Conservation (phyloP, 208 protist genomes). For the Acanthamoeba castellanii region DNA sequence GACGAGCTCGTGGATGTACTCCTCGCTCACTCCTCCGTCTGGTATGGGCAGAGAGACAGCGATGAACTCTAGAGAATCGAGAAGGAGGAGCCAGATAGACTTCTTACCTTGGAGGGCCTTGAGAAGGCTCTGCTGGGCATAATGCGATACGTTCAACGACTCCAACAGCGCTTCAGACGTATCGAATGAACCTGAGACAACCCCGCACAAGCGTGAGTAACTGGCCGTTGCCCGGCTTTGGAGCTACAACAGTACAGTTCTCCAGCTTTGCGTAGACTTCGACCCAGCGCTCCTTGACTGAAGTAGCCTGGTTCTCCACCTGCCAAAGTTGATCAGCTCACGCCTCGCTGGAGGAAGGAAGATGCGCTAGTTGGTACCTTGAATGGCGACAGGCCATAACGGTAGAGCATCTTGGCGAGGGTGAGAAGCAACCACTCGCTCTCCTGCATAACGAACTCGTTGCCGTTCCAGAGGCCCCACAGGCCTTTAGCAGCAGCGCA, state of each 20-base stretch:
- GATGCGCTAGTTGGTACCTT: not conserved
- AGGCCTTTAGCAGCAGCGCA: not conserved
- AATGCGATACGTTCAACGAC: not conserved
- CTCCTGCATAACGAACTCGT: constrained; percentile 11
- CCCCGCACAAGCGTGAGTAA: not conserved
- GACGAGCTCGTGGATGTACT: constrained; percentile 43
- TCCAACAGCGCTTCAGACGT: constrained; percentile 17
- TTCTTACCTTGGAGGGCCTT: not conserved
- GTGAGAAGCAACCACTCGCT: constrained; percentile 45
- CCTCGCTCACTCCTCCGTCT: not conserved
- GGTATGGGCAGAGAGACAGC: not conserved
- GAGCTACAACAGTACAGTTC: not conserved
- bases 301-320: not conserved
- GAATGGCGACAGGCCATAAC: constrained; percentile 50
- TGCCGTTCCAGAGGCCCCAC: constrained; percentile 60
- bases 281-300: not conserved
- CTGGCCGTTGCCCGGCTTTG: not conserved
- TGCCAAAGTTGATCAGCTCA: not conserved
- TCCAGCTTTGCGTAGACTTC: constrained; percentile 36
- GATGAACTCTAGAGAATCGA: not conserved
- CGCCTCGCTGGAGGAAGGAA: not conserved
- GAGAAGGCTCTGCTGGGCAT: constrained; percentile 9
- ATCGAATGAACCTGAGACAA: not conserved
- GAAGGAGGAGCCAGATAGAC: not conserved
- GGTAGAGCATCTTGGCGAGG: constrained; percentile 9